Base-by-base conservation (phyloP, 495 filamentous ascomycete species). In the Talaromyces ruber region DNA sequence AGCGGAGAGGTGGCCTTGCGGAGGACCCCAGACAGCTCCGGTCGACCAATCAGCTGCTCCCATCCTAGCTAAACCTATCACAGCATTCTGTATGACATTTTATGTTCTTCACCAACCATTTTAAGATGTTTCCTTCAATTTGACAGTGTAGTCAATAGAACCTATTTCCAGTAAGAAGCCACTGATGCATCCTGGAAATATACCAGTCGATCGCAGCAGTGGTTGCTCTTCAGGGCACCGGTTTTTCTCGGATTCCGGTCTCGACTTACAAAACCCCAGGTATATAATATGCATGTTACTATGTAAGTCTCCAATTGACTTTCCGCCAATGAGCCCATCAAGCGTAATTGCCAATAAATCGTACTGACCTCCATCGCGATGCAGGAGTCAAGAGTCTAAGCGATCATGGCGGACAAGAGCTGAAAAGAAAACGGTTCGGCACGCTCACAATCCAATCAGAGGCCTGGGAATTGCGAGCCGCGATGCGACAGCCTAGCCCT, bases 1-100 rank as follows among this genome's bases (percentile, higher is more conserved):
- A 26, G 52, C 34, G 54, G 54, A 57, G 54, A 57, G 26, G 54
- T 57, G 54, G 32, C 54, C 54, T 57, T 57, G 54, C 29, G 54
- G 28, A 57, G 54, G 29, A 56, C 6, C 43, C 21, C 39, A 47
- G 43, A n/a, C 43, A 47, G 16, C 16, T 47, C 43, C 43, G 43
- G n/a, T 22, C 43, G n/a, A n/a, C 54, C 54, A 57, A 57, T 57
- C 54, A 57, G 54, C 26, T 25, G 21, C 54, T 34, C 5, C 28
- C 29, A 57, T 34, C 18, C 47, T 0, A 14, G 22, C 9, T 53
- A 26, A 53, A 16, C 22, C 16, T 28, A 53, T 25, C 50, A n/a
- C 24, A 2, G 16, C 50, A 52, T 52, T 11, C 21, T 24, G 11
- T 8, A n/a, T 8, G 0, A 28, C 50, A 52, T 52, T 11, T 8